Percentiles rank a stretch among this genome's conserved stretches.
Conservation (phyloP, 495 filamentous ascomycete species). For the Neurospora sublineolata region DNA sequence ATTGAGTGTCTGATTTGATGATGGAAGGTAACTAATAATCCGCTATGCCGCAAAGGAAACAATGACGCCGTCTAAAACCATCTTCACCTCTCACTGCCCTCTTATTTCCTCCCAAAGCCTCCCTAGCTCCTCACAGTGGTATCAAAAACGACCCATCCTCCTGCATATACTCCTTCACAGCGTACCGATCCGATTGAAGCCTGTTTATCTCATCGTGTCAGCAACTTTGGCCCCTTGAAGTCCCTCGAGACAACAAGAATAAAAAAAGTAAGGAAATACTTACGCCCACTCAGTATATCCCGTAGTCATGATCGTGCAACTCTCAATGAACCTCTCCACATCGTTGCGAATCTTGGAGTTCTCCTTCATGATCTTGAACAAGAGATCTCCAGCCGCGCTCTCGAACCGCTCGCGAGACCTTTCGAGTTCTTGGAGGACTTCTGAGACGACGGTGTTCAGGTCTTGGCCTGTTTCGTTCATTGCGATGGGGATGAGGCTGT, state of each 20-base stretch:
- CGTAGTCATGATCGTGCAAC: not conserved
- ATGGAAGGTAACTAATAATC: not conserved
- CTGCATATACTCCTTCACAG: not conserved
- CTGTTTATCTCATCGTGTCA: not conserved
- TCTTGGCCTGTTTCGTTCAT: not conserved
- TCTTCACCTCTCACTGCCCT: not conserved
- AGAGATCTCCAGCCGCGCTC: not conserved
- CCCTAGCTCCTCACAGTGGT: not conserved
- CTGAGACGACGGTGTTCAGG: not conserved
- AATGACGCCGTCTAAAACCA: not conserved
- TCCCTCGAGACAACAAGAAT: not conserved
- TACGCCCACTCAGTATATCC: not conserved
- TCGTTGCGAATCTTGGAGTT: not conserved
- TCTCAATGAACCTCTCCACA: not conserved
- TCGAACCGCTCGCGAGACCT: not conserved
- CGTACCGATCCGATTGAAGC: not conserved
- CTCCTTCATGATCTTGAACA: not conserved
- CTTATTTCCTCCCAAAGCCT: not conserved
- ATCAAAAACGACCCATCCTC: not conserved
- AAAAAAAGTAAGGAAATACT: not conserved
- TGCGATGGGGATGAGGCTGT: not conserved
- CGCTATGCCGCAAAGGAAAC: not conserved
- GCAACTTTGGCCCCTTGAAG: not conserved
- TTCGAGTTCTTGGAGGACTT: not conserved
- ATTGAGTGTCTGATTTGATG: not conserved